Conservation (phyloP, 768 basidiomycete species). For the Naganishia randhawae region DNA sequence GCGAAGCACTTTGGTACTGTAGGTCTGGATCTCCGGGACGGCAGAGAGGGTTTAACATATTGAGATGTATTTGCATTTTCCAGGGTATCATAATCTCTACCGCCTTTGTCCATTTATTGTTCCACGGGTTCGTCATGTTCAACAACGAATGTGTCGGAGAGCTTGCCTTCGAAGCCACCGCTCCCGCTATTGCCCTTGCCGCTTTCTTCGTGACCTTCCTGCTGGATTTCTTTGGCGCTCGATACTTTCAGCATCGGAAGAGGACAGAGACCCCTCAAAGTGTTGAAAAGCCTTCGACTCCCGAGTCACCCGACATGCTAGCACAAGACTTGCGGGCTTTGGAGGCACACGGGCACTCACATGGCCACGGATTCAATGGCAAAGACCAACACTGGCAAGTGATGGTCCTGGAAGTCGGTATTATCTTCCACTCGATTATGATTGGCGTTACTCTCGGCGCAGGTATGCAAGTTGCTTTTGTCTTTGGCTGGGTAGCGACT, state of each 20-base stretch:
- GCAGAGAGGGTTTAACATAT: not conserved
- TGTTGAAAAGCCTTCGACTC: conserved; percentile 28
- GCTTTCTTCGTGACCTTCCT: conserved; percentile 45
- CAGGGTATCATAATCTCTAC: conserved; percentile 49
- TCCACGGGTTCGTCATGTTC: conserved; percentile 52
- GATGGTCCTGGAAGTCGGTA: conserved; percentile 38
- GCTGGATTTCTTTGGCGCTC: conserved; percentile 47
- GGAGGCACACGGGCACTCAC: conserved; percentile 16
- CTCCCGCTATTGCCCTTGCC: conserved; percentile 49
- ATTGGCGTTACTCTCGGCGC: conserved; percentile 48
- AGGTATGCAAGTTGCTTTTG: not conserved
- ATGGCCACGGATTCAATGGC: conserved; percentile 17
- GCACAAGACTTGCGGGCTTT: conserved; percentile 17
- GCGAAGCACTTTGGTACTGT: conserved; percentile 44
- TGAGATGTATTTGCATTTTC: not conserved
- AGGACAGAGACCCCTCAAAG: conserved; percentile 2
- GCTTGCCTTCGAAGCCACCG: conserved; percentile 47
- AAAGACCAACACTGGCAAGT: conserved; percentile 44
- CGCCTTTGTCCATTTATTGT: conserved; percentile 50
- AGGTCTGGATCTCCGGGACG: not conserved
- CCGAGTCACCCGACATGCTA: conserved; percentile 8
- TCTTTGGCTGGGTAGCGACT: not conserved
- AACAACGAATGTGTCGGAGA: conserved; percentile 48
- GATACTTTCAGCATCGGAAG: conserved; percentile 20
- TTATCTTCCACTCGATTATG: conserved; percentile 49